Evolutionary conservation across 441 rosid species (phyloP), one percentile per base, ranked within the genome.

Genomic region (Brassica balearica): DNA sequence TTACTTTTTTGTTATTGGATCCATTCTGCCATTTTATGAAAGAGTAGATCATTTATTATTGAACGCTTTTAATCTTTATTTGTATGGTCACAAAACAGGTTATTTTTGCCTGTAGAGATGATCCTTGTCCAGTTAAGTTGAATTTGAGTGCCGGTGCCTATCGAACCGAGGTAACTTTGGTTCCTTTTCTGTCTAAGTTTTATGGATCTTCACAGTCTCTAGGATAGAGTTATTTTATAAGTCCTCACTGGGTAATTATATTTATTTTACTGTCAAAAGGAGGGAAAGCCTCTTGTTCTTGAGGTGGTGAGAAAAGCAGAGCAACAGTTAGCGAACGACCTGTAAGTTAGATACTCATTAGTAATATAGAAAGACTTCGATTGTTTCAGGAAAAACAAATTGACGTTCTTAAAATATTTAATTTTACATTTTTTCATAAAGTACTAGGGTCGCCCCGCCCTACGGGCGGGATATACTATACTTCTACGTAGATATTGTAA

Each of bases 301-400:
- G 80, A 69, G 9, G 80, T 69, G 19, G 74, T 76, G 19, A 76
- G 69, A 76, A 69, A 64, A 69, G 74, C 74, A 48, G 80, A 76
- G 27, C 74, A 76, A 62, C 69, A 29, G 0, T 69, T 76, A 69
- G 80, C 69, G 0, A 76, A 61, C 6, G 56, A 76, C 53, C 0
- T 43, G 51, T 43, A 43, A 43, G 51, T 43, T 43, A 43, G 14
- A 43, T 43, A 34, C 38, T 29, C 46, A 43, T 43, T 34, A 65
- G 12, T 14, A 29, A 64, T 34, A 64, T 32, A 63, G 43, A 14
- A 63, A 29, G 43, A 63, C 43, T 29, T 64, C n/a, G 23, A 34
- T 14, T 32, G 6, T 64, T 11, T 32, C 11, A 14, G 20, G 41
- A 27, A n/a, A 63, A 14, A 53, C 41, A 64, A 2, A 29, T 29